A percentile compares a stretch with the other conserved stretches of the same genome.
Evolutionary conservation across 805 yeast species (phyloP).

Genomic region (Ogataea paraovalis): DNA sequence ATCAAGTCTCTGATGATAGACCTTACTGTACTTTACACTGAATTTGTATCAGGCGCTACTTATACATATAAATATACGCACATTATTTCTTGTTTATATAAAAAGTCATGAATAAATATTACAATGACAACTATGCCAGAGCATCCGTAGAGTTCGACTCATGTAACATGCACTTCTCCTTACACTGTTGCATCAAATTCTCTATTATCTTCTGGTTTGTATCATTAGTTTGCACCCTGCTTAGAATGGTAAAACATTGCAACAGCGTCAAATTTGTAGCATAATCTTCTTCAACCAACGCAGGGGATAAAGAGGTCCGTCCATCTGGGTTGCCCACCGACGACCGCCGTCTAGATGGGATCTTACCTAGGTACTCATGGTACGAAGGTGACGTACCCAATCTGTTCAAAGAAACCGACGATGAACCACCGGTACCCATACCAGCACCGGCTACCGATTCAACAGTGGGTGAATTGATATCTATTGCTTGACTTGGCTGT

Average conservation of each 20-base stretch:
- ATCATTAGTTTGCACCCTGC: constrained; percentile 49
- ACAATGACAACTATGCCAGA: no score
- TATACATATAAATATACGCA: no score
- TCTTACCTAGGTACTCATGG: neutral
- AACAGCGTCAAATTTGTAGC: constrained; percentile 30
- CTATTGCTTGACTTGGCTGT: no score
- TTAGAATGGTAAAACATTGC: constrained; percentile 60
- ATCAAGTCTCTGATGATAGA: constrained; percentile 68
- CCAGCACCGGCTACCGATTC: neutral
- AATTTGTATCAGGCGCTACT: neutral
- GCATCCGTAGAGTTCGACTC: neutral
- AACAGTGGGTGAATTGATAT: neutral
- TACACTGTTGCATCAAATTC: constrained; percentile 36
- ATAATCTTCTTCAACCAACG: constrained; percentile 10
- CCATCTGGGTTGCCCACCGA: neutral
- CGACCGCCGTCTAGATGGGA: neutral
- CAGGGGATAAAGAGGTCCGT: constrained; percentile 1
- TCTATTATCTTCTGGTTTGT: constrained; percentile 59
- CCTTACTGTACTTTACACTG: constrained; percentile 66
- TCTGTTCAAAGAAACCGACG: neutral
- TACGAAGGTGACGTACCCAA: neutral
- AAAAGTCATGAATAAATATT: no score
- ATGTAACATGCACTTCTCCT: constrained; percentile 19
- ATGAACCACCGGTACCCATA: neutral
- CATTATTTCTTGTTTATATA: no score